These are phyloP conservation scores for Leccinum fallax DNA, from an alignment of 1,284 basidiomycete genomes.

Conservation along the genomic window DNA sequence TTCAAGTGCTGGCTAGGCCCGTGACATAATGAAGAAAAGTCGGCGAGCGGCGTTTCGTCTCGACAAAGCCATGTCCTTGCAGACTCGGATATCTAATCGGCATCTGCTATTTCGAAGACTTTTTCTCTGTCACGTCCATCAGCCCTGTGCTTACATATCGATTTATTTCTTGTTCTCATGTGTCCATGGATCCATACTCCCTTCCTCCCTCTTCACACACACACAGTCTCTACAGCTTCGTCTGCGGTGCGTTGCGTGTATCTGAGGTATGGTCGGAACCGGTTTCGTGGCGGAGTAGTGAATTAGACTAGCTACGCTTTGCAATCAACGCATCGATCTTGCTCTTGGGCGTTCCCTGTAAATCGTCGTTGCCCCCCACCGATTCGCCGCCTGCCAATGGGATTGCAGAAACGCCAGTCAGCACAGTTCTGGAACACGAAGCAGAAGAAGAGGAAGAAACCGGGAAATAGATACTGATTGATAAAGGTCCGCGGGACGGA, in stretches of 20 bases:
- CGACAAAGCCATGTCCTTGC: not conserved
- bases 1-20: not conserved
- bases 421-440: not conserved
- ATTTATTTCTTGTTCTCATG: no score
- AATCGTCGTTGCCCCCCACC: constrained; percentile 27
- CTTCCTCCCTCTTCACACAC: not conserved
- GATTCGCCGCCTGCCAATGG: constrained; percentile 15
- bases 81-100: no score
- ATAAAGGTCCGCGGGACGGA: constrained; percentile 34
- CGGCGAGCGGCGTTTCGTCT: no score
- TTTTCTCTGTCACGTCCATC: not conserved
- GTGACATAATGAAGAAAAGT: not conserved
- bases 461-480: constrained; percentile 13
- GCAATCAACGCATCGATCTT: constrained; percentile 19
- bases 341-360: constrained; percentile 8
- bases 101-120: not conserved
- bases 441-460: not conserved
- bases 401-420: not conserved
- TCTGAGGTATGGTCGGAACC: constrained; percentile 5
- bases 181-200: no score
- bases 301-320: not conserved
- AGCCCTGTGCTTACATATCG: no score
- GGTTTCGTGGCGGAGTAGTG: not conserved
- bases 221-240: not conserved
- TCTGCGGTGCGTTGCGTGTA: not conserved